Base-by-base conservation (phyloP, 169 alveolate species). In the Babesia caballi region DNA sequence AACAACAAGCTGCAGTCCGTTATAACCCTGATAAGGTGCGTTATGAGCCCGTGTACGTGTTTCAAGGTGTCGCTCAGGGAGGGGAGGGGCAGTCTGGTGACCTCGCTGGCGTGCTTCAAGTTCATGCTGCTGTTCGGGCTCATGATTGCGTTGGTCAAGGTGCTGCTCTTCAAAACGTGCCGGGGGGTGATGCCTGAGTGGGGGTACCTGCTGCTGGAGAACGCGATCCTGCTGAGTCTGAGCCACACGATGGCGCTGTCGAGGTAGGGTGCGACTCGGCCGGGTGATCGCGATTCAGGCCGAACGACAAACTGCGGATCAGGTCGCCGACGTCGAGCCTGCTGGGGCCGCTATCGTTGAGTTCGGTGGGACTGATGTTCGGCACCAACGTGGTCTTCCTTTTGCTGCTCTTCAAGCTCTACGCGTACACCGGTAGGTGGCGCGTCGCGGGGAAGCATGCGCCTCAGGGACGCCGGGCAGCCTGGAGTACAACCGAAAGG, bases 71-170 rank as follows among this genome's bases (percentile, higher is more conserved):
- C 52, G 14, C 36, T 33, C 58, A 72, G 82, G 23, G 96, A 94
- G 67, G 97, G 97, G 11, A 81, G 96, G 53, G 94, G 94, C 44
- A 85, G 94, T 70, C 84, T 94, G 76, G 94, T 92, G 21, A 94
- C 97, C 15, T 92, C 95, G 41, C 75, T 94, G 11, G 94, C 95
- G 36, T 88, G 94, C 63, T 94, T 91, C 84, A 92, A 93, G 85
- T 92, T 91, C 88, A 87, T 94, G 95, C 85, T 94, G 38, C 52
- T 94, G 44, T 94, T 91, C 69, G 95, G 96, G 4, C 84, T 90
- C 50, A 77, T 94, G 93, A 90, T 94, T 17, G 93, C 95, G 42
- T 73, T 88, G 56, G 95, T 91, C 40, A 90, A 92, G 66, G 90
- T 88, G 38, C 80, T 88, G 21, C 84, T 92, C 32, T 89, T 89